A percentile compares a stretch with the other conserved stretches of the same genome.
These are phyloP conservation scores for Boletus hoseneyae DNA, from an alignment of 1,284 basidiomycete genomes.

Conservation along the genomic window DNA sequence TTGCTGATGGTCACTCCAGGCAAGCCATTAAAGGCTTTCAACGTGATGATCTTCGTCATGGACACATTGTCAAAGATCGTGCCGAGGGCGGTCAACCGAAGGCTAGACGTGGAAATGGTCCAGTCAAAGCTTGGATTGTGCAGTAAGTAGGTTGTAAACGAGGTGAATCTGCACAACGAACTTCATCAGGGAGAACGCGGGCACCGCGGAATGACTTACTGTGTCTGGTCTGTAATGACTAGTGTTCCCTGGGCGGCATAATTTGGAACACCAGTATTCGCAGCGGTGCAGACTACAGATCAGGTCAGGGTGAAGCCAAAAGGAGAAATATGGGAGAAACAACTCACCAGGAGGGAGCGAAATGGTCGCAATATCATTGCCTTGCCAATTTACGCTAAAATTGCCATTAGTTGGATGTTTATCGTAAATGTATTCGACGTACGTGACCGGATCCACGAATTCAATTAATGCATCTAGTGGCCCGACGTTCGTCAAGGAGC, in stretches of 20 bases:
- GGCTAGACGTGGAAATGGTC: conserved; percentile 62
- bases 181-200: background rate
- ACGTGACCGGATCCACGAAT: conserved; percentile 55
- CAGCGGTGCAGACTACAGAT: conserved; percentile 60
- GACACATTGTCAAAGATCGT: conserved; percentile 68
- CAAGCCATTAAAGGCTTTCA: conserved; percentile 71
- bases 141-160: conserved; percentile 64
- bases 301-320: background rate
- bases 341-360: conserved; percentile 52
- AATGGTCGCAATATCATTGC: conserved; percentile 64
- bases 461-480: conserved; percentile 64
- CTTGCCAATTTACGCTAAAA: conserved; percentile 61
- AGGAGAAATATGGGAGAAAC: background rate
- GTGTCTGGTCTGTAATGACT: conserved; percentile 49
- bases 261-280: conserved; percentile 65
- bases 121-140: conserved; percentile 68
- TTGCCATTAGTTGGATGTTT: conserved; percentile 3
- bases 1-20: conserved; percentile 68
- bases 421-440: conserved; percentile 22
- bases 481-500: conserved; percentile 58
- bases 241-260: conserved; percentile 52
- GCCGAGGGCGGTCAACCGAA: conserved; percentile 64
- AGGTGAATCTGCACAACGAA: conserved; percentile 49
- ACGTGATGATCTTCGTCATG: conserved; percentile 59
- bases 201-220: conserved; percentile 35